Conservation (phyloP, 2,329 filamentous ascomycete genomes). For the Juglanconis sp. region DNA sequence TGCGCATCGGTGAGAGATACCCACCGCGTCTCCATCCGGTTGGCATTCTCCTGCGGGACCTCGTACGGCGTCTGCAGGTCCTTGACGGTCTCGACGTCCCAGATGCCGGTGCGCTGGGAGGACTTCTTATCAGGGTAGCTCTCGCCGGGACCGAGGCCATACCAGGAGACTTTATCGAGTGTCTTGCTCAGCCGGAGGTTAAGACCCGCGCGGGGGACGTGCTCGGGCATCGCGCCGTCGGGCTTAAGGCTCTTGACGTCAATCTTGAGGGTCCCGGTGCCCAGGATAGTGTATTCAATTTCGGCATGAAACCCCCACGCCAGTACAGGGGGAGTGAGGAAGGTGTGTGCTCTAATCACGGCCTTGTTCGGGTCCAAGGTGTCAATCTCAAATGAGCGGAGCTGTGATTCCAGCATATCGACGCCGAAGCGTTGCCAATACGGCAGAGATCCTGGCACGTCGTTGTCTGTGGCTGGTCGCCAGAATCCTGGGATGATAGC, state of each 20-base stretch:
- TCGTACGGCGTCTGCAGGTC: slow-evolving; percentile 59
- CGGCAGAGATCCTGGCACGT: slow-evolving; percentile 48
- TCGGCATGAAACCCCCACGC: slow-evolving; percentile 54
- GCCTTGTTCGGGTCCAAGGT: slow-evolving; percentile 28
- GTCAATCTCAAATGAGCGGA: slow-evolving; percentile 37
- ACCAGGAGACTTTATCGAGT: slow-evolving; percentile 53
- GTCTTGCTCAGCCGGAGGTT: slow-evolving; percentile 47
- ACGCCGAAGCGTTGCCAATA: slow-evolving; percentile 57
- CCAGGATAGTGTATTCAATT: slow-evolving; percentile 50
- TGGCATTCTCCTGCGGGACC: slow-evolving; percentile 66
- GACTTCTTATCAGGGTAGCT: slow-evolving; percentile 61
- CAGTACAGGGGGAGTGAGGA: slow-evolving; percentile 56
- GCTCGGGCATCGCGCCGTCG: slow-evolving; percentile 47
- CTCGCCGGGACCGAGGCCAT: slow-evolving; percentile 62
- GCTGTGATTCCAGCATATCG: slow-evolving; percentile 42
- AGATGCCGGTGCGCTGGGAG: slow-evolving; percentile 53
- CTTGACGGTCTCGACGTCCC: slow-evolving; percentile 36
- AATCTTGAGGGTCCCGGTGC: slow-evolving; percentile 43
- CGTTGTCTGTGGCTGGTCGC: slow-evolving; percentile 65
- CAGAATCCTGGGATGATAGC: slow-evolving; percentile 52
- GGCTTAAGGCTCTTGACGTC: slow-evolving; percentile 41
- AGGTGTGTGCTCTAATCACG: slow-evolving; percentile 41
- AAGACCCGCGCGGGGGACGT: slow-evolving; percentile 61
- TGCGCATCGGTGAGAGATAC: slow-evolving; percentile 32
- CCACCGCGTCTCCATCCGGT: slow-evolving; percentile 59